These are phyloP conservation scores for Boletus semigastroideus DNA, from an alignment of 1,284 basidiomycete species.

Conservation along the genomic window DNA sequence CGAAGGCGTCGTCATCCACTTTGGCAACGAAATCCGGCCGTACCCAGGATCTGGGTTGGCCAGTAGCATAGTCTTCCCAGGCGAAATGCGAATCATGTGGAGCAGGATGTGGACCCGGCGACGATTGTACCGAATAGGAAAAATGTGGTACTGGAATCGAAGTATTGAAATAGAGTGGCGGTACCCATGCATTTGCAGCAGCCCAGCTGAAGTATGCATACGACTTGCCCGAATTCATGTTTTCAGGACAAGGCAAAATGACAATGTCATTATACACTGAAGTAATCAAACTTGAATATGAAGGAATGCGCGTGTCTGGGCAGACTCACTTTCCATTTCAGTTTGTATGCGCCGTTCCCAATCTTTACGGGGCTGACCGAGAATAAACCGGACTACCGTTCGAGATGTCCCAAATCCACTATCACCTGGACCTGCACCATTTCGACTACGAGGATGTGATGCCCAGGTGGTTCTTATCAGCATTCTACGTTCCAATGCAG, in stretches of 20 bases:
- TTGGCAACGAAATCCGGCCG: conserved; percentile 89
- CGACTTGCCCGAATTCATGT: conserved; percentile 91
- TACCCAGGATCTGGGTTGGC: conserved; percentile 58
- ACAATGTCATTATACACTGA: conserved; percentile 88
- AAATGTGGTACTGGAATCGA: conserved; percentile 45
- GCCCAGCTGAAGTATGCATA: conserved; percentile 89
- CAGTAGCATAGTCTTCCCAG: conserved; percentile 49
- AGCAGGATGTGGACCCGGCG: conserved; percentile 55
- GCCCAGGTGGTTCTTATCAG: conserved; percentile 91
- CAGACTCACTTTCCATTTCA: conserved; percentile 86
- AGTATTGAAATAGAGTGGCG: conserved; percentile 59
- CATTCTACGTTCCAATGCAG: conserved; percentile 82
- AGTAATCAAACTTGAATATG: conserved; percentile 3
- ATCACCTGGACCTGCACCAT: conserved; percentile 68
- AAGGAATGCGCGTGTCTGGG: background rate
- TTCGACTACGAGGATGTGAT: conserved; percentile 75
- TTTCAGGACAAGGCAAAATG: conserved; percentile 82
- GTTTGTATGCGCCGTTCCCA: conserved; percentile 80
- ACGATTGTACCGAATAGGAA: conserved; percentile 60
- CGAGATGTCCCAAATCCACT: conserved; percentile 78
- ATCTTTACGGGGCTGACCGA: conserved; percentile 81
- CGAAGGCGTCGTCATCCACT: conserved; percentile 92
- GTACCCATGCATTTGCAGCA: conserved; percentile 88
- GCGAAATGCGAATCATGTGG: conserved; percentile 64
- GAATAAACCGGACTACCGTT: conserved; percentile 87